phyloP scores from a whole-genome alignment of 805 yeast species.

The Yarrowia osloensis region DNA sequence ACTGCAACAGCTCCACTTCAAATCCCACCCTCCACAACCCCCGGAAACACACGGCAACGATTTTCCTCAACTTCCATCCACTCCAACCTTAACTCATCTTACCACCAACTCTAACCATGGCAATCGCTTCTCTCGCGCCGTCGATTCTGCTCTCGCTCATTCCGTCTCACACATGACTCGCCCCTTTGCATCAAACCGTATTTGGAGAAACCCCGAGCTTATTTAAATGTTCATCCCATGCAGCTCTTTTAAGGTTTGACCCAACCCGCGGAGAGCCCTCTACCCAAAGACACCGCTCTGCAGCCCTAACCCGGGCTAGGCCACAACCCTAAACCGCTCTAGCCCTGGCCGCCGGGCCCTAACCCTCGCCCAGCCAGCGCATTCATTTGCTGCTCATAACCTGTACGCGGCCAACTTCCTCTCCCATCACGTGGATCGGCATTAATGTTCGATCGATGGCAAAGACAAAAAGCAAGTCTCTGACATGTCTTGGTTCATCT shows the following conservation, averaged over 20 bases:
- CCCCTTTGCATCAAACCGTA: background rate
- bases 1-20: no score
- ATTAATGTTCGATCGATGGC: background rate
- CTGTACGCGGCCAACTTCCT: background rate
- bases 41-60: no score
- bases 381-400: background rate
- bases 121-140: background rate
- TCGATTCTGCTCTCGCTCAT: background rate
- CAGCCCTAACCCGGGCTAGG: background rate
- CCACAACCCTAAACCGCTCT: background rate
- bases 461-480: background rate
- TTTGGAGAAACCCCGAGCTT: background rate
- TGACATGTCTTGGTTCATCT: background rate
- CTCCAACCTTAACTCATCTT: no score
- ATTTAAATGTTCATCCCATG: constrained; percentile 12
- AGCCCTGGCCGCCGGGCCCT: background rate
- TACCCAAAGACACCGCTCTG: background rate
- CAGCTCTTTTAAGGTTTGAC: background rate
- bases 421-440: background rate
- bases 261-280: background rate
- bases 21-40: no score
- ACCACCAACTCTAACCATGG: background rate
- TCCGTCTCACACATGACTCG: constrained; percentile 17
- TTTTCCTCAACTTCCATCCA: no score
- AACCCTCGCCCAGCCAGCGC: background rate